Base-by-base conservation (phyloP, 2,329 filamentous ascomycete genomes). In the Sporothrix sp. region DNA sequence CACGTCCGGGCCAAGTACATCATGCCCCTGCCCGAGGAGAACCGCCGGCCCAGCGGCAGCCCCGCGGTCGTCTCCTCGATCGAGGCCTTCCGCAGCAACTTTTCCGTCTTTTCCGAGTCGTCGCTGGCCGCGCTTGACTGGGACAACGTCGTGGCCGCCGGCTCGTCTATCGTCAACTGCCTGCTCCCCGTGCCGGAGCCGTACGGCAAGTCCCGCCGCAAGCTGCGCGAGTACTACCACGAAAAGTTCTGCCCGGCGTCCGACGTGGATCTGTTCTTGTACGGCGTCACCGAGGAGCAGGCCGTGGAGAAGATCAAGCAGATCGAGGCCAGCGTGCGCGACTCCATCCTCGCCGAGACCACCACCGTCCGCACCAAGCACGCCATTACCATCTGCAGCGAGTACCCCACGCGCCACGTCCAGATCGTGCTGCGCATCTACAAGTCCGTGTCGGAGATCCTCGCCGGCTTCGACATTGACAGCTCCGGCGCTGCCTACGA, bases 381-480 rank as follows among this genome's bases (percentile, higher is more conserved):
- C 60, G 85, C 87, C 9, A 82, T 95, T 52, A 94, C 88, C 0
- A 93, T 95, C 61, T 71, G 69, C 30, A 87, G 83, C 39, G 82
- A 91, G 63, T 90, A 93, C 61, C 88, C 87, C 0, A 87, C 81
- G 32, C 81, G 88, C 2, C 87, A 94, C 62, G 76, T 94, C 5
- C 54, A 91, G 72, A 88, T 95, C 58, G 87, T 95, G 20, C 73
- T 94, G 27, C 83, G 87, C 32, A 80, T 93, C 33, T 94, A 95
- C 70, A 87, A 87, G 60, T 89, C 83, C 0, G 69, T 94, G 40
- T 84, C 85, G 1, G 86, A 94, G 63, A 90, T 95, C 32, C 73
- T 95, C 21, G 88, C 87, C 3, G 88, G 88, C 0, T 95, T 95
- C 58, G 88, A 94, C 59, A 87, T 95, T 44, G 87, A 93, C 62